Evolutionary conservation across 441 rosid species (phyloP), one percentile per base, ranked within the genome.

Genomic region (Croton setiger): DNA sequence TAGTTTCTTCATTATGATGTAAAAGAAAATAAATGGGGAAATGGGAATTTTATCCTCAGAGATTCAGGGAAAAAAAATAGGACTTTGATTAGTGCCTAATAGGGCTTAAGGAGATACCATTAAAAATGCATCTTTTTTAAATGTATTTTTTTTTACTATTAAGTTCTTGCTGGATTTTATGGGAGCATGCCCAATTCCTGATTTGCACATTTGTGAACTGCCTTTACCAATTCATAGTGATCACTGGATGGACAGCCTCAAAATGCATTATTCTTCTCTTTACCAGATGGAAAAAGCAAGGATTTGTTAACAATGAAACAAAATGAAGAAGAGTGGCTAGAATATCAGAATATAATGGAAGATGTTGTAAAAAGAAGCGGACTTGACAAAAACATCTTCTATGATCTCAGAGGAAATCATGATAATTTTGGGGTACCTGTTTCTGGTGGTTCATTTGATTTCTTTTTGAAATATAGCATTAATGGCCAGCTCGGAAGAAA

Each of bases 341-440:
- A 84, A 72, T 94, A 90, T 71, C 78, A 78, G 86, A 80, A 81
- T 73, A 81, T 87, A 75, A 86, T 87, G 88, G 82, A 83, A 58
- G 90, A 88, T 73, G 88, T 90, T 64, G 79, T 84, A 39, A 77
- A 69, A 39, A 81, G 77, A 75, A 92, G 96, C 69, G 89, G 89
- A 45, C 84, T 90, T 27, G 81, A 88, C 64, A 86, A 85, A 84
- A 75, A 76, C 74, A 65, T 90, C 65, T 90, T 91, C 82, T 94
- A 86, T 75, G 97, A 94, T 85, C 83, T 94, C 67, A 87, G 97
- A 73, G 99, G 99, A 74, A 94, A 94, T 70, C 99, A 94, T 70
- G 97, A 94, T 69, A 87, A 77, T 82, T 94, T 91, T 75, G 99
- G 97, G 53, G 94, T 94, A 51, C 91, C 96, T 5, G 61, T 65